Base-by-base conservation (phyloP, 352 stramenopile species). In the Hyphochytrium catenoides region DNA sequence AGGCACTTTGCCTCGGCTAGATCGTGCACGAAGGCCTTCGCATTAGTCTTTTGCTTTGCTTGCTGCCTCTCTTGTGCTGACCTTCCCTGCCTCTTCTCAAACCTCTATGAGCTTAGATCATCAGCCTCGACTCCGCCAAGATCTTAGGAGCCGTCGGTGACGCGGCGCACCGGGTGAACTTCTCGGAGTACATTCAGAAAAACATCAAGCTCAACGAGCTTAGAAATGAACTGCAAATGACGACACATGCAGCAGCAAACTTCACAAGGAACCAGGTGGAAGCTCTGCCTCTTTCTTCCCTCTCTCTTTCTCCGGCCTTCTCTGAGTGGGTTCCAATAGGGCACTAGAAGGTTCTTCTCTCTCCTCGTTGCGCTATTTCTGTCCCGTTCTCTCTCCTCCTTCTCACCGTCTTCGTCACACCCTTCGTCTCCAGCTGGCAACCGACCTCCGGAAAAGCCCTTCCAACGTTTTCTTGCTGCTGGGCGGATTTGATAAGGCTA, bases 151-250 rank as follows among this genome's bases (percentile, higher is more conserved):
- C 55, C 24, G 66, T 59, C 3, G 71, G 71, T 5, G 68, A 65
- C 7, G 68, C 82, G 48, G 65, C 56, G 26, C 68, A 85, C 42
- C 71, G 71, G 38, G 46, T 85, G 11, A 62, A 56, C 26, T 85
- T 85, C 40, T 52, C 59, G 43, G 71, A 85, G 46, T 85, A 83
- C 50, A 52, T 85, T 20, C 68, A 83, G 49, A 85, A 85, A 58
- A 85, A 85, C 56, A 72, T 83, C 58, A 85, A 85, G 60, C 61
- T 85, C 4, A 83, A 85, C 44, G 67, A 85, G 45, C 52, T 85
- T 48, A 68, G 65, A 47, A 81, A 82, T 44, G 71, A 67, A 34
- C 68, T 85, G 42, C 62, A 62, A 48, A 62, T 85, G 26, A 65
- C 75, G 44, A 68, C 68, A 3, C 48, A 64, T 3, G 64, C 68